These are phyloP conservation scores for Cytauxzoon felis DNA, from an alignment of 169 alveolate species.

Conservation along the genomic window DNA sequence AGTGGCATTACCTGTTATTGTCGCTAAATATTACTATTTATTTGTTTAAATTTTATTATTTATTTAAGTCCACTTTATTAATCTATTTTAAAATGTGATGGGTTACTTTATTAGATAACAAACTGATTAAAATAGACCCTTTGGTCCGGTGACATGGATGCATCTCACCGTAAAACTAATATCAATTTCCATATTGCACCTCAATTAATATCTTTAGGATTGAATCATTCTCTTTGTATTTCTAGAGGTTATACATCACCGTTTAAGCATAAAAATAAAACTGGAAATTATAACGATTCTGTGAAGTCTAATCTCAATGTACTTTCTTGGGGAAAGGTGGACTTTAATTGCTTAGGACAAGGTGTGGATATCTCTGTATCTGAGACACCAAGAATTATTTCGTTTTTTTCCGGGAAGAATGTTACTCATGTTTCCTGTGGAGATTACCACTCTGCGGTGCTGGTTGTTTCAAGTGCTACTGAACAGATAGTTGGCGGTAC, in stretches of 20 bases:
- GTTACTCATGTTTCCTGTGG: slow-evolving; percentile 65
- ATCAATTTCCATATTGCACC: slow-evolving; percentile 2
- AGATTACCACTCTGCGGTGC: slow-evolving; percentile 66
- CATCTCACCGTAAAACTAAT: no score
- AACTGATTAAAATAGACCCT: no score
- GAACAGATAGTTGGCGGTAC: slow-evolving; percentile 62
- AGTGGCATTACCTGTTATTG: no score
- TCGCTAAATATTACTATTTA: no score
- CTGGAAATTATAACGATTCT: background rate
- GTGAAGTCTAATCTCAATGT: slow-evolving; percentile 26
- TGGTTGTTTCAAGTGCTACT: slow-evolving; percentile 39
- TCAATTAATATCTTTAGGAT: slow-evolving; percentile 40
- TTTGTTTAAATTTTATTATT: no score
- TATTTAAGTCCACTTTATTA: no score
- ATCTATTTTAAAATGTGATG: no score
- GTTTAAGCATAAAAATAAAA: background rate
- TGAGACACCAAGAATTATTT: slow-evolving; percentile 51
- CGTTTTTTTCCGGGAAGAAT: slow-evolving; percentile 54
- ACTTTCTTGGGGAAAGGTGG: slow-evolving; percentile 53
- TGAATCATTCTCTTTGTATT: slow-evolving; percentile 54
- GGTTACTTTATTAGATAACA: no score
- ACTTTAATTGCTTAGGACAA: slow-evolving; percentile 65
- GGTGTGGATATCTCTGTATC: slow-evolving; percentile 53
- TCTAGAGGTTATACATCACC: slow-evolving; percentile 13
- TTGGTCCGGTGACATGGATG: no score